Evolutionary conservation across 139 green algal species (phyloP).

Genomic region (Haematococcus sp.): DNA sequence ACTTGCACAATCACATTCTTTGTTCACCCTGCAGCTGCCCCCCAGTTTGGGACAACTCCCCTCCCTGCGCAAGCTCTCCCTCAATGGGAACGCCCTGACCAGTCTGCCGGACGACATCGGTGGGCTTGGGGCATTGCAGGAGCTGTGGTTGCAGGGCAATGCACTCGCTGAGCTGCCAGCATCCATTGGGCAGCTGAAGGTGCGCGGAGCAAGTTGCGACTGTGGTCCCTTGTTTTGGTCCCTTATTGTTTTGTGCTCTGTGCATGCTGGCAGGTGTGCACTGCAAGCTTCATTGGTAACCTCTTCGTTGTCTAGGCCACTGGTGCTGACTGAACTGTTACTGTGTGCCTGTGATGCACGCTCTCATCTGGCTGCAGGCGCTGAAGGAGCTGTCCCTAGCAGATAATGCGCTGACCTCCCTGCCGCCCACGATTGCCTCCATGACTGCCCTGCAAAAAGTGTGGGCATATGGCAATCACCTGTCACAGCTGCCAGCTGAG

Average conservation of each 20-base stretch:
- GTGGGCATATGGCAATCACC: constrained; percentile 71
- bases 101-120: constrained; percentile 49
- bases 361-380: constrained; percentile 16
- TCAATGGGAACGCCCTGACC: constrained; percentile 61
- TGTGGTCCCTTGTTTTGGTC: no score
- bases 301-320: background rate
- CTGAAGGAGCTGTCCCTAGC: constrained; percentile 40
- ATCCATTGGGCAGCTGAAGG: constrained; percentile 3
- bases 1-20: no score
- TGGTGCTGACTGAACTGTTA: no score
- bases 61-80: constrained; percentile 42
- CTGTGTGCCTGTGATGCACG: no score
- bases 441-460: constrained; percentile 54
- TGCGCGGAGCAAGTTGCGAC: no score
- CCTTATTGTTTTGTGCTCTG: no score
- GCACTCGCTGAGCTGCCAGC: constrained; percentile 46
- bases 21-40: constrained; percentile 44
- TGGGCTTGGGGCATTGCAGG: constrained; percentile 42
- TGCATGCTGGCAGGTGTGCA: no score
- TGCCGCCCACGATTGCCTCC: constrained; percentile 40
- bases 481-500: constrained; percentile 43
- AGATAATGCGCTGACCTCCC: constrained; percentile 51
- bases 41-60: constrained; percentile 32
- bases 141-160: constrained; percentile 70
- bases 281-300: background rate